Percentiles rank a stretch among this genome's conserved stretches.
Evolutionary conservation across 768 basidiomycete species (phyloP).

Genomic region (Clathrus columnatus): DNA sequence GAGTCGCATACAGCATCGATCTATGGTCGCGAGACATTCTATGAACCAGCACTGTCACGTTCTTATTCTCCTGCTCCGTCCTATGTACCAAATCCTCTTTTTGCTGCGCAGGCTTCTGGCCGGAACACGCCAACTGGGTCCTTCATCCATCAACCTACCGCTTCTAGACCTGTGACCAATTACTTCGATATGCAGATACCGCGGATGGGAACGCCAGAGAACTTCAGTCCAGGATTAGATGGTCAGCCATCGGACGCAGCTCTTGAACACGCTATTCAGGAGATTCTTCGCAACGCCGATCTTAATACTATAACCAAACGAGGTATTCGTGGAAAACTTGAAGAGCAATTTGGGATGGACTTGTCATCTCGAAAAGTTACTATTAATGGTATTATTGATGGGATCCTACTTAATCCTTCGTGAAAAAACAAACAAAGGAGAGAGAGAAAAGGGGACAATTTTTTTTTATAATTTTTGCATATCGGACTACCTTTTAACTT

Average conservation of each 20-base stretch:
- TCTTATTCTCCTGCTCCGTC: constrained; percentile 69
- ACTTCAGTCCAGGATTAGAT: constrained; percentile 35
- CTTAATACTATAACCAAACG: constrained; percentile 89
- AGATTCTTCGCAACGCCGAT: constrained; percentile 69
- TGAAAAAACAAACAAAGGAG: constrained; percentile 1
- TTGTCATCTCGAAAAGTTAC: constrained; percentile 58
- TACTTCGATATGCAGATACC: constrained; percentile 71
- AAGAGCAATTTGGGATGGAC: constrained; percentile 74
- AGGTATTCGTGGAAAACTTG: constrained; percentile 75
- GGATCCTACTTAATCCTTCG: constrained; percentile 47
- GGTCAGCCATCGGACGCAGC: constrained; percentile 54
- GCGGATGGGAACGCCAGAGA: constrained; percentile 41
- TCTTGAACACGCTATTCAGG: constrained; percentile 65
- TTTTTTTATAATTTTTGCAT: no score
- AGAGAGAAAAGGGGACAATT: no score
- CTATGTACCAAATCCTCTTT: constrained; percentile 45
- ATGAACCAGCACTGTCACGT: constrained; percentile 52
- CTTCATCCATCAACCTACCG: constrained; percentile 43
- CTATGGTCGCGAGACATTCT: constrained; percentile 82
- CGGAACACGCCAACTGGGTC: constrained; percentile 51
- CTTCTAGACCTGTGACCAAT: constrained; percentile 64
- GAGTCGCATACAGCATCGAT: constrained; percentile 73
- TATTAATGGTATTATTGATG: constrained; percentile 75
- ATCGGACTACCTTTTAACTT: no score
- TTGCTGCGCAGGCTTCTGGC: constrained; percentile 70